Conservation (phyloP, 495 filamentous ascomycete genomes). For the Xylaria venustula region DNA sequence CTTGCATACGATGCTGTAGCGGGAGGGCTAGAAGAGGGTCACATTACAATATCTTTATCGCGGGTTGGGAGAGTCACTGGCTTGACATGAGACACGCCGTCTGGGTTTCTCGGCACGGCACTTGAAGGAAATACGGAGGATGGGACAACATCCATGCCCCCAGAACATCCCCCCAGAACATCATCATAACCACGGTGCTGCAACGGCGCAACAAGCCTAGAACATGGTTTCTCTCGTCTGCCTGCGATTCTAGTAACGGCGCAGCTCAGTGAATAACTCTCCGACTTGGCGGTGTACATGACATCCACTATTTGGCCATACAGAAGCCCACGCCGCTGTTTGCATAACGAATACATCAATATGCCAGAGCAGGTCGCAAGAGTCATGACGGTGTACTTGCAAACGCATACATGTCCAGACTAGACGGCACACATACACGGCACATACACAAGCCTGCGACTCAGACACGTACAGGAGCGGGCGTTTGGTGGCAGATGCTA, state of each 20-base stretch:
- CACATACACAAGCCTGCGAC: conserved; percentile 6
- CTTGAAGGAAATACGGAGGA: background rate
- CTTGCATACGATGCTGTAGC: conserved; percentile 6
- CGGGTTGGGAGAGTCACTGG: background rate
- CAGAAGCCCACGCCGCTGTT: conserved; percentile 26
- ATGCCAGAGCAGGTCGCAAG: conserved; percentile 19
- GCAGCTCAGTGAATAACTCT: no score
- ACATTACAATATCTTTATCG: conserved; percentile 8
- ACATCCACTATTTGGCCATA: conserved; percentile 16
- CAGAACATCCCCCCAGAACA: no score
- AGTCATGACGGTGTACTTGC: conserved; percentile 13
- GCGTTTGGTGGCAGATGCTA: background rate
- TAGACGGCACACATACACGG: conserved; percentile 18
- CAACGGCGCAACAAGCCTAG: background rate
- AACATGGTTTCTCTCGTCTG: no score
- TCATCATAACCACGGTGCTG: background rate
- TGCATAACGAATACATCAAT: conserved; percentile 25
- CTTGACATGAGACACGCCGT: conserved; percentile 2
- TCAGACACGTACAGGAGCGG: background rate
- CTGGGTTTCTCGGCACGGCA: background rate
- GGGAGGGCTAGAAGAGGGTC: background rate
- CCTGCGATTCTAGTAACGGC: no score
- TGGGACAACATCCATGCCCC: background rate
- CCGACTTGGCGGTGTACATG: conserved; percentile 13
- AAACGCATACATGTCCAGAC: conserved; percentile 19